phyloP scores from a whole-genome alignment of 2,329 filamentous ascomycete genomes.

The Talaromyces sp. region DNA sequence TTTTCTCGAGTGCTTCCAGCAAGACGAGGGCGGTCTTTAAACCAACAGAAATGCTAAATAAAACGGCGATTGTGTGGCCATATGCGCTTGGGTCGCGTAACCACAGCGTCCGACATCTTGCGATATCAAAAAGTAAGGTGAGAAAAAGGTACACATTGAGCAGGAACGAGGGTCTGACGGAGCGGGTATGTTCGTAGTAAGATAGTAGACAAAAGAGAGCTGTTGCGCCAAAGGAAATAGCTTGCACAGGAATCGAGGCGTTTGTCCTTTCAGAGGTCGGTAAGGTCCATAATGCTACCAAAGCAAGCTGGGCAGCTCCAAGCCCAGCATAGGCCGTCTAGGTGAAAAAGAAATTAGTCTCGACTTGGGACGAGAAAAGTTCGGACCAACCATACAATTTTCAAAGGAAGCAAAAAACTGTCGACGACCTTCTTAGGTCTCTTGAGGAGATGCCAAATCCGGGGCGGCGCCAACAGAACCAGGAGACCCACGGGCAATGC shows the following conservation, averaged over 20 bases:
- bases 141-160: slow-evolving; percentile 38
- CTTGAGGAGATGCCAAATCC: slow-evolving; percentile 32
- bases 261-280: slow-evolving; percentile 27
- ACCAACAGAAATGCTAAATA: slow-evolving; percentile 30
- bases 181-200: slow-evolving; percentile 22
- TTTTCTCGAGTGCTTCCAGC: slow-evolving; percentile 40
- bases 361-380: background rate
- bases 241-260: slow-evolving; percentile 31
- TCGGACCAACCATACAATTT: slow-evolving; percentile 31
- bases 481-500: slow-evolving; percentile 34
- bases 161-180: slow-evolving; percentile 22
- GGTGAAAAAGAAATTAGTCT: slow-evolving; percentile 4
- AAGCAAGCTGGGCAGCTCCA: slow-evolving; percentile 31
- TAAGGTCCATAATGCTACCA: slow-evolving; percentile 34
- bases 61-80: slow-evolving; percentile 33
- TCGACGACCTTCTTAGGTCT: slow-evolving; percentile 31
- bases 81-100: slow-evolving; percentile 18
- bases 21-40: slow-evolving; percentile 37
- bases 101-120: slow-evolving; percentile 37
- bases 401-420: slow-evolving; percentile 26
- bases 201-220: slow-evolving; percentile 28
- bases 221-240: slow-evolving; percentile 24
- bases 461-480: slow-evolving; percentile 29
- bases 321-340: slow-evolving; percentile 29
- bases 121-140: slow-evolving; percentile 38